A percentile compares a stretch with the other conserved stretches of the same genome.
These are phyloP conservation scores for Backusella luteola DNA, from an alignment of 192 early-diverging fungal species.

Conservation along the genomic window DNA sequence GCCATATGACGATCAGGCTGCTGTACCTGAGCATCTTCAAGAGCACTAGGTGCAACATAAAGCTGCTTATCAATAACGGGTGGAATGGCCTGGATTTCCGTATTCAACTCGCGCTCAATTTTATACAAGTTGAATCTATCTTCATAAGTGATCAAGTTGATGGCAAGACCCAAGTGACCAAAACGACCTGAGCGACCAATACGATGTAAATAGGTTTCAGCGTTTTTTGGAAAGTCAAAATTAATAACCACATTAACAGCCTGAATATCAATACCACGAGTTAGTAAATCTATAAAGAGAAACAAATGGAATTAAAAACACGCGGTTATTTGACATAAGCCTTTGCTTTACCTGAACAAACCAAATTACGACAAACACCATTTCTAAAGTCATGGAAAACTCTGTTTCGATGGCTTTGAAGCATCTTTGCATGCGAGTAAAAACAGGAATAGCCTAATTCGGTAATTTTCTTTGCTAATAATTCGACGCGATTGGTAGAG, in stretches of 20 bases:
- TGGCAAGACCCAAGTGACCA: slow-evolving; percentile 93
- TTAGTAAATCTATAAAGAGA: slow-evolving; percentile 74
- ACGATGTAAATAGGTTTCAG: slow-evolving; percentile 98
- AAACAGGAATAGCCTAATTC: slow-evolving; percentile 99
- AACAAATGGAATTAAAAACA: neutral
- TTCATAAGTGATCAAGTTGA: slow-evolving; percentile 98
- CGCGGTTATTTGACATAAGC: no score
- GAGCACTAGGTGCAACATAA: slow-evolving; percentile 76
- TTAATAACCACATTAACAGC: slow-evolving; percentile 99
- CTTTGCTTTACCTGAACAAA: slow-evolving; percentile 77
- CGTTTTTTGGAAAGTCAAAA: slow-evolving; percentile 99
- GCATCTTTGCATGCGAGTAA: slow-evolving; percentile 98
- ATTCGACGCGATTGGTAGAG: slow-evolving; percentile 97
- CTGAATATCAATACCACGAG: slow-evolving; percentile 99
- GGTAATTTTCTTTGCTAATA: slow-evolving; percentile 98
- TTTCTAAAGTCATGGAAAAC: slow-evolving; percentile 99
- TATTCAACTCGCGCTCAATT: slow-evolving; percentile 98
- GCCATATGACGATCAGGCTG: slow-evolving; percentile 44
- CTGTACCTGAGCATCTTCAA: slow-evolving; percentile 64
- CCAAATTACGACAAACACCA: slow-evolving; percentile 95
- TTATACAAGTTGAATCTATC: slow-evolving; percentile 97
- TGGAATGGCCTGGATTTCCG: slow-evolving; percentile 97
- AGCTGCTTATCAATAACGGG: slow-evolving; percentile 93
- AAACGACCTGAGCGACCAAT: slow-evolving; percentile 98
- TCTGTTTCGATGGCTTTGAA: slow-evolving; percentile 96